Percentiles rank a stretch among this genome's conserved stretches.
phyloP scores from a whole-genome alignment of 2,329 filamentous ascomycete species.

The Neofusicoccum cordaticola region DNA sequence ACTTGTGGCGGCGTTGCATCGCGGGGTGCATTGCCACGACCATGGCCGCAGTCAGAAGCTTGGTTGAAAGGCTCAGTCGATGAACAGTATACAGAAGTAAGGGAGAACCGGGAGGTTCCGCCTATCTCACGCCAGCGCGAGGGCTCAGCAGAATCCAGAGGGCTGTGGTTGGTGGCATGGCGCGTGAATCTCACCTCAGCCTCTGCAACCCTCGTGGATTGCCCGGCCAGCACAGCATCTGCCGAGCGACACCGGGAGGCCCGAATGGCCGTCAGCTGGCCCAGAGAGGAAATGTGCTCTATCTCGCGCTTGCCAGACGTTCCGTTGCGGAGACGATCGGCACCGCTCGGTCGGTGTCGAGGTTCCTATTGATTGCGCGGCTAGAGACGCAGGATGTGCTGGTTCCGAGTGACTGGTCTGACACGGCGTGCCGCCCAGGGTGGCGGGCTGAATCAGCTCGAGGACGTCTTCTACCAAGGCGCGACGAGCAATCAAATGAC shows the following conservation, averaged over 20 bases:
- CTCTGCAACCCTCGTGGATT: not conserved
- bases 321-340: not conserved
- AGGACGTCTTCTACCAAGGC: not conserved
- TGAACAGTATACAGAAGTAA: not conserved
- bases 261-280: not conserved
- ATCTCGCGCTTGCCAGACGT: too few species aligned
- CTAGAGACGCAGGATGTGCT: not conserved
- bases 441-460: not conserved
- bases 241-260: not conserved
- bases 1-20: not conserved
- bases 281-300: not conserved
- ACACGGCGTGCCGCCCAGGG: not conserved
- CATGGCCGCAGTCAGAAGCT: slow-evolving; percentile 10
- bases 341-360: not conserved
- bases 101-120: not conserved
- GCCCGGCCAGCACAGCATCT: not conserved
- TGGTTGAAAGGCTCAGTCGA: not conserved
- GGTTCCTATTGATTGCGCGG: not conserved
- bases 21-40: slow-evolving; percentile 3
- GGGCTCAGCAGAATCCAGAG: not conserved
- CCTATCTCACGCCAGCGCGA: not conserved
- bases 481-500: not conserved
- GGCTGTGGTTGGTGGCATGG: not conserved
- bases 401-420: not conserved
- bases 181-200: slow-evolving; percentile 7